phyloP scores from a whole-genome alignment of 2,329 filamentous ascomycete genomes.

The Byssoonygena ceratinophila region DNA sequence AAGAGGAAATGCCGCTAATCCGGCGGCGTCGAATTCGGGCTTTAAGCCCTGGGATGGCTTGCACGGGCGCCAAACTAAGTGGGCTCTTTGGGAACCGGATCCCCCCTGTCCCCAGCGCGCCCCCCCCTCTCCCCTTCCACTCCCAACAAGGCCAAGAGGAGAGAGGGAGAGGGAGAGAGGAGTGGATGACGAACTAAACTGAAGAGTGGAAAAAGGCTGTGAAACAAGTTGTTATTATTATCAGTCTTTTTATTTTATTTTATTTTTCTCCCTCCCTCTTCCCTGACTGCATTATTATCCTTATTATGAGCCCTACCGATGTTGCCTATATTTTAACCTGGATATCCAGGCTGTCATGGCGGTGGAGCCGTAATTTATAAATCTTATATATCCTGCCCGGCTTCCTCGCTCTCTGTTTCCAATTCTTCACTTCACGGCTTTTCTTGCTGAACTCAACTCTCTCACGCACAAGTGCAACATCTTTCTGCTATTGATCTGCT shows the following conservation, averaged over 20 bases:
- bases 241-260: background rate
- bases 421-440: background rate
- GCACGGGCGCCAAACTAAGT: constrained; percentile 1
- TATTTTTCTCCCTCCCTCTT: background rate
- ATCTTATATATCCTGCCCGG: constrained; percentile 8
- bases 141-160: background rate
- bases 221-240: constrained; percentile 8
- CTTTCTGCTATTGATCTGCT: background rate
- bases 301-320: constrained; percentile 6
- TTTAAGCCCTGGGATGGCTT: constrained; percentile 9
- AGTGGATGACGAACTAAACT: background rate
- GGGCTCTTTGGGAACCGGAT: constrained; percentile 4
- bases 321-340: background rate
- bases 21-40: background rate
- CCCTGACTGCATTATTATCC: too few relatives aligned
- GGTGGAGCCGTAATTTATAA: constrained; percentile 11
- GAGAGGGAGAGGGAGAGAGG: background rate
- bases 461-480: background rate
- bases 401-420: background rate
- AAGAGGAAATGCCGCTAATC: background rate
- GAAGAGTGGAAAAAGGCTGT: constrained; percentile 8
- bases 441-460: background rate
- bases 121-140: background rate
- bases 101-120: background rate
- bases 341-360: background rate